Base-by-base conservation (phyloP, 371 early-diverging fungal genomes). In the Mortierella sp. region DNA sequence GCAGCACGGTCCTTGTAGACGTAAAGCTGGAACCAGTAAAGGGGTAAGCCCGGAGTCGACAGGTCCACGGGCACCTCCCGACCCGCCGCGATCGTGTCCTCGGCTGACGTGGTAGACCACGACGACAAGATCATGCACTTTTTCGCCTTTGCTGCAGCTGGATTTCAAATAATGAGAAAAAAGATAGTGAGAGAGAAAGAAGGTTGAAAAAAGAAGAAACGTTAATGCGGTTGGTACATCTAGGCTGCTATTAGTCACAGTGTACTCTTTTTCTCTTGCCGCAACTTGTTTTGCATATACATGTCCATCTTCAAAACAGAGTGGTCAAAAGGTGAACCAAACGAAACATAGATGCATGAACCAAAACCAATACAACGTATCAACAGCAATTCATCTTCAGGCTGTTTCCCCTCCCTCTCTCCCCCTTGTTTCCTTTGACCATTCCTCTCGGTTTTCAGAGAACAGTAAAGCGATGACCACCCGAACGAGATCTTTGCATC, bases 11-110 rank as follows among this genome's bases (percentile, higher is more conserved):
- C 93, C 55, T 90, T 86, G 88, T 98, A 96, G 40, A 98, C 97
- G 82, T 98, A 99, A 43, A 99, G 92, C 87, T 99, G 99, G 82
- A 97, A 93, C 96, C 96, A 98, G 82, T 90, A 92, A 43, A 88
- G 87, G 61, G 91, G 86, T 50, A 86, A 46, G 0, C 43, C 43
- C 24, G 82, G 59, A 43, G 87, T 79, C 83, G 90, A 1, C 87
- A 90, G 90, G n/a, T 74, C 57, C 34, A 77, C 77, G 2, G 79
- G 80, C 0, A 81, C 78, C 57, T 91, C 87, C 3, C 70, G 80
- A 11, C 89, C 78, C 0, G 91, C 91, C 69, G 80, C 87, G 21
- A 92, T 87, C 51, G 93, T 91, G 67, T 94, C 93, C 71, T 92
- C 92, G 21, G 82, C 81, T 21, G 76, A 55, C 34, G 90, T 90